Base-by-base conservation (phyloP, 2,329 filamentous ascomycete species). In the Diaporthe capsici region DNA sequence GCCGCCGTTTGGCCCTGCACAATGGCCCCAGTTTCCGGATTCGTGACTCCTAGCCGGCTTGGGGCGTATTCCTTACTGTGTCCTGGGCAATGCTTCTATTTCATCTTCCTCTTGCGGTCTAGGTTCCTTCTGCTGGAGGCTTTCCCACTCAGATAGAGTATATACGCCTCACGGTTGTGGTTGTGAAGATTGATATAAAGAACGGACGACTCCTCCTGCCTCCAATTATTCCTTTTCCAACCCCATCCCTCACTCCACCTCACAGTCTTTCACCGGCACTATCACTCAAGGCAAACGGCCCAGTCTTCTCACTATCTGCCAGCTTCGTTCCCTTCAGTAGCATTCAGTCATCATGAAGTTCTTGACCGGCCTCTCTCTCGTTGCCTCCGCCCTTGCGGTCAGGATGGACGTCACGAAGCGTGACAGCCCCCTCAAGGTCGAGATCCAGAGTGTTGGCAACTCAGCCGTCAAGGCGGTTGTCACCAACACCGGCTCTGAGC, bases 401-500 rank as follows among this genome's bases (percentile, higher is more conserved):
- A 68, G 51, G n/a, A 22, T 70, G 25, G 65, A 57, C 61, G 49
- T 58, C 9, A 85, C 83, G 80, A 86, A 79, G 80, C 65, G 65
- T 28, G 65, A 84, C 80, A 80, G 84, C 77, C 84, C 86, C 72
- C 81, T 88, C 68, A 82, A 86, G 28, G 85, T 88, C 76, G 82
- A 86, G 80, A 84, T 90, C 74, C 82, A 87, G 81, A 83, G 86
- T 78, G 81, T 85, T 31, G 87, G 86, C 75, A 90, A 90, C 83
- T 86, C 88, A n/a, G 84, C 84, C 72, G 84, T 91, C 78, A 89
- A 89, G 83, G 87, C 88, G 42, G 82, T 84, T 61, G 84, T 91
- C 76, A 90, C 87, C 78, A 91, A 91, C 84, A 88, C 84, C 44
- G 89, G 88, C 61, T 83, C 84, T 61, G 83, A 82, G 63, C 84